Evolutionary conservation across 129 eudicot genomes (phyloP), one percentile per base, ranked within the genome.

Genomic region (Tagetes erecta): DNA sequence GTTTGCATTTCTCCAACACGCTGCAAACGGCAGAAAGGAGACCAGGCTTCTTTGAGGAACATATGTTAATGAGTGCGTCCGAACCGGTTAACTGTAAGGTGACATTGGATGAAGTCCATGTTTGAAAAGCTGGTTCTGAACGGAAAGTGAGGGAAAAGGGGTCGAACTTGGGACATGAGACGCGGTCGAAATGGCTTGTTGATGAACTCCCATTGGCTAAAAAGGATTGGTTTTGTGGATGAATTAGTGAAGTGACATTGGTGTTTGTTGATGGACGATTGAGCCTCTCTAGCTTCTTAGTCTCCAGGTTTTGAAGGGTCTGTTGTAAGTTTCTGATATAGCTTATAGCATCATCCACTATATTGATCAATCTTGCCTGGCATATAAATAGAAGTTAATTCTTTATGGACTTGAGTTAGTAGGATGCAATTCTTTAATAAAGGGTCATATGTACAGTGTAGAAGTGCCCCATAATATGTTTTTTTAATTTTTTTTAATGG

Each of bases 271-370:
- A 66, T 13, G 44, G 58, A 12, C 75, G 66, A 8, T 78, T 74
- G 72, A 85, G 65, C 80, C 72, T 80, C 47, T 87, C 89, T 9
- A 79, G 71, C 83, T 90, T 93, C 55, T 77, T 76, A 20, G 80
- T 79, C 69, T 93, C 82, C 3, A 93, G 95, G 38, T 80, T 80
- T 42, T 84, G 70, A 4, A 87, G 80, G 9, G 83, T 87, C 49
- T 77, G 38, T 66, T 90, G 80, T 47, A 93, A 70, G 66, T 83
- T 56, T 78, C 62, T 77, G 11, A 93, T 87, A 80, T 83, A 75
- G 71, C 58, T 86, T 65, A 93, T 86, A 13, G 98, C 92, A 72
- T 93, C 95, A 73, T 93, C 95, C 46, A 93, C 92, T 10, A 90
- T 83, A 37, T 95, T 90, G 27, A 88, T 68, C 75, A 87, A 79